Percentiles rank a stretch among this genome's conserved stretches.
Evolutionary conservation across 1,284 basidiomycete genomes (phyloP).

Genomic region (Apiotrichum laibachii): DNA sequence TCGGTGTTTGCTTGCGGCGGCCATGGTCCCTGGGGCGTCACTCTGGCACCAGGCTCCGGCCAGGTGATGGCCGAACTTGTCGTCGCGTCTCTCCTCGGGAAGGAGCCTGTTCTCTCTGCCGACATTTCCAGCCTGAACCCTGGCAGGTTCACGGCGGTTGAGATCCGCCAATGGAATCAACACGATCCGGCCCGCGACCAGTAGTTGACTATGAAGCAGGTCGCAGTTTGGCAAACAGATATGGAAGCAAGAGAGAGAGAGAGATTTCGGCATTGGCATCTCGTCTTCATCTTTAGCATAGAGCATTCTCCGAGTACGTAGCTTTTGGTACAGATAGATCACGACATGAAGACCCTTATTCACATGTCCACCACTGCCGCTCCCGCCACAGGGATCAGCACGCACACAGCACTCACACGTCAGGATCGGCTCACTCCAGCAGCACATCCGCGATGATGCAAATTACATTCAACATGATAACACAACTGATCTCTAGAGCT

Average conservation of each 20-base stretch:
- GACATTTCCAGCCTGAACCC: conserved; percentile 1
- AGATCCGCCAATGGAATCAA: not conserved
- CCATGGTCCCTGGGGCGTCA: not conserved
- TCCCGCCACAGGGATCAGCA: not conserved
- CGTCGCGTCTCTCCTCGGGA: not conserved
- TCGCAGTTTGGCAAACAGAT: too few species aligned
- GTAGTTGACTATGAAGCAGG: too few species aligned
- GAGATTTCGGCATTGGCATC: too few species aligned
- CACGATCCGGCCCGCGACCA: not conserved
- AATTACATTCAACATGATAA: not conserved
- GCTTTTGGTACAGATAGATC: too few species aligned
- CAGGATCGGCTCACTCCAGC: too few species aligned
- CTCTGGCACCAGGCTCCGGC: not conserved
- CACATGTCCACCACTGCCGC: too few species aligned
- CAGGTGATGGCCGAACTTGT: not conserved
- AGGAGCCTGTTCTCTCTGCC: not conserved
- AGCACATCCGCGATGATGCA: not conserved
- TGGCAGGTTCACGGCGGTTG: not conserved
- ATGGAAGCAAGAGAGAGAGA: too few species aligned
- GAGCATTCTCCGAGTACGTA: too few species aligned
- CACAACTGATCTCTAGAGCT: not conserved
- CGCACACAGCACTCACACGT: too few species aligned
- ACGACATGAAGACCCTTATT: too few species aligned
- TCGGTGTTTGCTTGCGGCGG: not conserved
- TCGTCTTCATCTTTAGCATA: too few species aligned